Conservation (phyloP, 2,329 filamentous ascomycete genomes). For the Dactylellina drechsleri region DNA sequence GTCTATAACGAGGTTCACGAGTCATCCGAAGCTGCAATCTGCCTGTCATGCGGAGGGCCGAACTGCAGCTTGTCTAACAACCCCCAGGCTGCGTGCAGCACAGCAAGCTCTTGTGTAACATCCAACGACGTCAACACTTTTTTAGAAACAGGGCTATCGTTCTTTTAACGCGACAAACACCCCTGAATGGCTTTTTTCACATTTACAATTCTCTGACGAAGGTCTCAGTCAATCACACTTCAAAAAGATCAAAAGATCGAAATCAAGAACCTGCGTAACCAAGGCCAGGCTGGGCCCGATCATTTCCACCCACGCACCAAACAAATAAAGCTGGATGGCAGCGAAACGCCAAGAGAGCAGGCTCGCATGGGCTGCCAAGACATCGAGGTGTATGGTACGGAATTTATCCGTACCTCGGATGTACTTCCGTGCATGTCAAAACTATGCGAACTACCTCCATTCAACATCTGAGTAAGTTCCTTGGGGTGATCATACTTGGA, state of each 20-base stretch:
- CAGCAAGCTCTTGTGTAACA: constrained; percentile 38
- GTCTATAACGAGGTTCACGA: too few species aligned
- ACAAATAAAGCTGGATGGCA: constrained; percentile 3
- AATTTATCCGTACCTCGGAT: constrained; percentile 53
- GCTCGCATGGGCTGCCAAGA: constrained; percentile 20
- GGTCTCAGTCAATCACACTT: not conserved
- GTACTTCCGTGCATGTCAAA: constrained; percentile 45
- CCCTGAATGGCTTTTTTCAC: not conserved
- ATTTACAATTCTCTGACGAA: not conserved
- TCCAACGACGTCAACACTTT: constrained; percentile 33
- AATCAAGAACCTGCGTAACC: constrained; percentile 35
- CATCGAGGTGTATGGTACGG: constrained; percentile 32
- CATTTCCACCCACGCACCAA: constrained; percentile 9
- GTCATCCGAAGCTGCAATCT: not conserved
- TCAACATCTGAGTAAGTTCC: constrained; percentile 11
- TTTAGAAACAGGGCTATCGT: not conserved
- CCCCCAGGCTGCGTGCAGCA: constrained; percentile 11
- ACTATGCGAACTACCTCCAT: constrained; percentile 31
- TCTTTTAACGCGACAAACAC: not conserved
- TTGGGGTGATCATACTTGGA: constrained; percentile 22
- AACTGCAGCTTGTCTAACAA: not conserved
- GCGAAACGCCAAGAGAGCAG: constrained; percentile 27
- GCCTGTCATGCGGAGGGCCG: not conserved
- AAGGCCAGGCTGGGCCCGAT: constrained; percentile 14
- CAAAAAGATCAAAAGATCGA: constrained; percentile 6